phyloP scores from a whole-genome alignment of 352 stramenopile genomes.

The Pythium chondricola region DNA sequence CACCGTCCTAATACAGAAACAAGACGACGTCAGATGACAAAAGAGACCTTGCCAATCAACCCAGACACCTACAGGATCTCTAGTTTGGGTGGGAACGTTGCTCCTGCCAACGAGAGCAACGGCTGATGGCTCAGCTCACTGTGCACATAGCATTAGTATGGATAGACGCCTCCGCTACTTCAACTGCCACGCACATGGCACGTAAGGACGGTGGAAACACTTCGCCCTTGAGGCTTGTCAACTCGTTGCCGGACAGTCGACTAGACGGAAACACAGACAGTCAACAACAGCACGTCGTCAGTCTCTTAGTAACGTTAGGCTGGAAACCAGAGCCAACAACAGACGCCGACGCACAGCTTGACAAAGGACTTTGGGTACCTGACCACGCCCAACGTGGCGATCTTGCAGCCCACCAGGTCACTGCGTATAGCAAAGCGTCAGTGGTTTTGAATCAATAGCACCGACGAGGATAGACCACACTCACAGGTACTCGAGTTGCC shows the following conservation, averaged over 20 bases:
- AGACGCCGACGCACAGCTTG: conserved; percentile 6
- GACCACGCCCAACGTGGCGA: conserved; percentile 1
- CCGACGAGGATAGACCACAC: background rate
- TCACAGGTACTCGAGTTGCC: conserved; percentile 11
- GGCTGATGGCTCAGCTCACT: conserved; percentile 10
- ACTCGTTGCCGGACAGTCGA: conserved; percentile 5
- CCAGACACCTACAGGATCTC: conserved; percentile 9
- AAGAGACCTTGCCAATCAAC: background rate
- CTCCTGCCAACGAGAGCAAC: conserved; percentile 6
- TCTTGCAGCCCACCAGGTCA: conserved; percentile 3
- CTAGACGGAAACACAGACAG: no score
- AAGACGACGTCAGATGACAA: background rate
- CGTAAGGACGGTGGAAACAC: conserved; percentile 1
- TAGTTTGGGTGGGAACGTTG: conserved; percentile 1
- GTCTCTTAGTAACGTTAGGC: no score
- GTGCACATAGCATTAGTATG: no score
- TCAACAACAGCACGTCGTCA: no score
- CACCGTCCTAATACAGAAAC: background rate
- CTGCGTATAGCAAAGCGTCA: background rate
- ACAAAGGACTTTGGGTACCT: conserved; percentile 10
- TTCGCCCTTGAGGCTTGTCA: conserved; percentile 1
- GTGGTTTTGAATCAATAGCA: background rate
- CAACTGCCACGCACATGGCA: conserved; percentile 6
- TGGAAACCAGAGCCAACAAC: background rate
- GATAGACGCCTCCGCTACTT: no score